Evolutionary conservation across 2,329 filamentous ascomycete species (phyloP).

Genomic region (Pseudogymnoascus verrucosus): DNA sequence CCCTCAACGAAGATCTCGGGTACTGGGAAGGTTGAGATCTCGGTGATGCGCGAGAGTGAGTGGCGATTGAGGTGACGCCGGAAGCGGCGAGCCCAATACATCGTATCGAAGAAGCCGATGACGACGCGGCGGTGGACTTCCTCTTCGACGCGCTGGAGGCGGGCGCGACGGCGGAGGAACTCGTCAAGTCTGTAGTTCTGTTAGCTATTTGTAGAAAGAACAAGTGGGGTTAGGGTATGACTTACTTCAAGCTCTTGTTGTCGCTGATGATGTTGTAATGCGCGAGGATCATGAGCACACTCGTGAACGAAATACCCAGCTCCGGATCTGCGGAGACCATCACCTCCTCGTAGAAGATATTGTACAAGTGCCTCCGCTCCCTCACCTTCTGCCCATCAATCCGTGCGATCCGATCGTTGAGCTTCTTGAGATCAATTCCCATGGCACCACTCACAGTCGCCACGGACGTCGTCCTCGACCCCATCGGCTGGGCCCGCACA

Average conservation of each 20-base stretch:
- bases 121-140: slow-evolving; percentile 86
- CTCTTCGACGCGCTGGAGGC: slow-evolving; percentile 89
- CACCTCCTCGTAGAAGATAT: slow-evolving; percentile 95
- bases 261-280: slow-evolving; percentile 99
- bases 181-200: slow-evolving; percentile 65
- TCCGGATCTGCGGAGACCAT: slow-evolving; percentile 87
- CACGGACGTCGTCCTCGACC: slow-evolving; percentile 43
- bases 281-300: slow-evolving; percentile 87
- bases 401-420: slow-evolving; percentile 63
- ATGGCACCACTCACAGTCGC: slow-evolving; percentile 42
- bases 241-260: slow-evolving; percentile 80
- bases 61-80: slow-evolving; percentile 66
- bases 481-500: slow-evolving; percentile 40
- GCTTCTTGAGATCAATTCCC: slow-evolving; percentile 61
- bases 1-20: slow-evolving; percentile 89
- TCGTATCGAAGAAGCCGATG: slow-evolving; percentile 88
- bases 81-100: slow-evolving; percentile 78
- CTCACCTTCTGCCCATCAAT: slow-evolving; percentile 73
- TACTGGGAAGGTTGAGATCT: slow-evolving; percentile 69
- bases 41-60: slow-evolving; percentile 66
- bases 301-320: slow-evolving; percentile 82
- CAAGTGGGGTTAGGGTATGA: slow-evolving; percentile 11
- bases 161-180: slow-evolving; percentile 80
- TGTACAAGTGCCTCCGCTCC: slow-evolving; percentile 69
- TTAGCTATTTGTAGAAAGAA: slow-evolving; percentile 21